These are phyloP conservation scores for Curvularia spicifera DNA, from an alignment of 2,329 filamentous ascomycete genomes.

Conservation along the genomic window DNA sequence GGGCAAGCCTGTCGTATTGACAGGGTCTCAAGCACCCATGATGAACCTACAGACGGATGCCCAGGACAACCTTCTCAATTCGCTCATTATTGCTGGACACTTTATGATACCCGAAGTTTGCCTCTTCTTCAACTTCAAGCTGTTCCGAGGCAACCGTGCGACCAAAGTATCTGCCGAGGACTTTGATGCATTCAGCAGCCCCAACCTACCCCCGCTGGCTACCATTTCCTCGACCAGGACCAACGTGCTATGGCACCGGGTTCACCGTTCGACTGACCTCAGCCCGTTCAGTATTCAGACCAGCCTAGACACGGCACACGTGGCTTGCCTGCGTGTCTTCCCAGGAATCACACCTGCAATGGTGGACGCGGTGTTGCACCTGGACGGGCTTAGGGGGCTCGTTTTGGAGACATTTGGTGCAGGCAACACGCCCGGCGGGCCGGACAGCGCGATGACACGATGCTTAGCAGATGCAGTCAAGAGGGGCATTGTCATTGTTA, in stretches of 20 bases:
- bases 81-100: slow-evolving; percentile 87
- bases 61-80: slow-evolving; percentile 86
- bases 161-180: slow-evolving; percentile 87
- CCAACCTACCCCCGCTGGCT: slow-evolving; percentile 84
- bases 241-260: slow-evolving; percentile 79
- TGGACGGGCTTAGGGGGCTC: slow-evolving; percentile 79
- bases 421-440: slow-evolving; percentile 85
- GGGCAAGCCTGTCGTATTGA: slow-evolving; percentile 89
- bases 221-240: slow-evolving; percentile 81
- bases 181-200: slow-evolving; percentile 86
- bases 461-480: slow-evolving; percentile 79
- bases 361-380: slow-evolving; percentile 80
- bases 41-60: slow-evolving; percentile 90
- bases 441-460: slow-evolving; percentile 77
- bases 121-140: slow-evolving; percentile 89
- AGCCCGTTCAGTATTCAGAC: slow-evolving; percentile 76
- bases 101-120: slow-evolving; percentile 94
- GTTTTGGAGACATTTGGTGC: slow-evolving; percentile 93
- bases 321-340: slow-evolving; percentile 88
- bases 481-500: slow-evolving; percentile 84
- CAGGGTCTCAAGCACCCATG: slow-evolving; percentile 75
- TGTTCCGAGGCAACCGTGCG: slow-evolving; percentile 86
- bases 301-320: slow-evolving; percentile 82
- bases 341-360: slow-evolving; percentile 93
- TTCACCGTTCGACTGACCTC: slow-evolving; percentile 75